Evolutionary conservation across 2,329 filamentous ascomycete genomes (phyloP).

Genomic region (Cladophialophora immunda): DNA sequence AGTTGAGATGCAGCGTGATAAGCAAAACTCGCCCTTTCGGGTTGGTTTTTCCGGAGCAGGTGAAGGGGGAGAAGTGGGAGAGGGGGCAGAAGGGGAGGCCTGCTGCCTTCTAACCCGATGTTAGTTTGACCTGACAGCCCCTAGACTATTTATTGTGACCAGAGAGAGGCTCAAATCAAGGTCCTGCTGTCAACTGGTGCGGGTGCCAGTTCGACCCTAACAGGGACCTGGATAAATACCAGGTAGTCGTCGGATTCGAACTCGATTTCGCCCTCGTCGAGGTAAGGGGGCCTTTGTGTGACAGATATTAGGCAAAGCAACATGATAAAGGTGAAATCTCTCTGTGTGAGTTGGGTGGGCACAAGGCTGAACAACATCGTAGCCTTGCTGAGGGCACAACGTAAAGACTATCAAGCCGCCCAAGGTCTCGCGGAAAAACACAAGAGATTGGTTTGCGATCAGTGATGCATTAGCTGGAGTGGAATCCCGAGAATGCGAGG

Average conservation of each 20-base stretch:
- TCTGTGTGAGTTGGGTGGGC: too few relatives aligned
- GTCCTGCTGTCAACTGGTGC: conserved; percentile 1
- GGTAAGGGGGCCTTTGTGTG: conserved; percentile 5
- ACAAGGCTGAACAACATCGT: too few relatives aligned
- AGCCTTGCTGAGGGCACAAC: neutral
- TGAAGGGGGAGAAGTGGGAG: too few relatives aligned
- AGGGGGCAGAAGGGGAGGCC: too few relatives aligned
- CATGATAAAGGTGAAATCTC: too few relatives aligned
- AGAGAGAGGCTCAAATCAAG: conserved; percentile 6
- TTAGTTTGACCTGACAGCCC: neutral
- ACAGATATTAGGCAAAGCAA: too few relatives aligned
- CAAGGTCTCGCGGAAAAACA: neutral
- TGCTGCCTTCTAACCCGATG: neutral
- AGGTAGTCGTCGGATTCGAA: neutral
- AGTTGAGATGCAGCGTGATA: too few relatives aligned
- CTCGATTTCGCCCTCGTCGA: neutral
- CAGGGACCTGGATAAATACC: conserved; percentile 1
- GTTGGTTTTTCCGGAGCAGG: conserved; percentile 9
- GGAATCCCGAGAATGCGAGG: neutral
- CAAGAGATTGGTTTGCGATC: neutral
- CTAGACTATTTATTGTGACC: neutral
- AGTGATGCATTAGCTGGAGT: neutral
- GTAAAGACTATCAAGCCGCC: neutral
- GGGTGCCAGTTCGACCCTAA: conserved; percentile 1
- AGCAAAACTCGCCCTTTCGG: conserved; percentile 5